phyloP scores from a whole-genome alignment of 225 moss, liverwort and hornwort genomes.

The Rhytidiadelphus loreus region DNA sequence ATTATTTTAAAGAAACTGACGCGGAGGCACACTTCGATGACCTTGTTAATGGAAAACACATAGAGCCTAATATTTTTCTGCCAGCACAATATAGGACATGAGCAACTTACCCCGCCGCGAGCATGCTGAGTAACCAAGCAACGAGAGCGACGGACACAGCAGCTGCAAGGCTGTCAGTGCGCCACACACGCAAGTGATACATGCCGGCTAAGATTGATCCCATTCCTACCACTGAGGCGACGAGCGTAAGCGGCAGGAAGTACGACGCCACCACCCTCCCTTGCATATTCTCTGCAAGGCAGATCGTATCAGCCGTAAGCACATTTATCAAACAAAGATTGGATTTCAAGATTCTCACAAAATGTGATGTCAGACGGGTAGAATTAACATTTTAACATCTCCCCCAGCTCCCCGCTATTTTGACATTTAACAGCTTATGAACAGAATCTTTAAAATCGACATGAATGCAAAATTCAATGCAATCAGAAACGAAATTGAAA shows the following conservation, averaged over 20 bases:
- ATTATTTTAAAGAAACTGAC: background rate
- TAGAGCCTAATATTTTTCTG: background rate
- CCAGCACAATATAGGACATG: background rate
- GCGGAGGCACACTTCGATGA: background rate
- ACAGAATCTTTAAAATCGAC: background rate
- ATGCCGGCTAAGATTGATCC: slow-evolving; percentile 30
- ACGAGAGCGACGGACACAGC: slow-evolving; percentile 24
- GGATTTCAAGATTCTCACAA: background rate
- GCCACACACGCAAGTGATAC: slow-evolving; percentile 45
- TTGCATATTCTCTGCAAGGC: slow-evolving; percentile 4
- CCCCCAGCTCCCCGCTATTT: too few relatives aligned
- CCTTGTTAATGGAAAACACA: background rate
- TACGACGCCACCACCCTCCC: slow-evolving; percentile 16
- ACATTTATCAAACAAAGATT: background rate
- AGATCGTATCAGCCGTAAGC: background rate
- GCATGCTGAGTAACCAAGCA: slow-evolving; percentile 32
- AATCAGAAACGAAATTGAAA: background rate
- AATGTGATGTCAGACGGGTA: background rate
- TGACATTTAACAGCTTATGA: background rate
- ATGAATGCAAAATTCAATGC: background rate
- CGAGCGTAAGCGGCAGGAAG: slow-evolving; percentile 32
- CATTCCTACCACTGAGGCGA: slow-evolving; percentile 27
- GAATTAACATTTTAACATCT: too few relatives aligned
- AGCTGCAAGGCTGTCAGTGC: slow-evolving; percentile 46
- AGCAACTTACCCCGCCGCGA: slow-evolving; percentile 28